Percentiles rank a stretch among this genome's conserved stretches.
These are phyloP conservation scores for Hanseniaspora jakobsenii DNA, from an alignment of 805 yeast species.

Conservation along the genomic window DNA sequence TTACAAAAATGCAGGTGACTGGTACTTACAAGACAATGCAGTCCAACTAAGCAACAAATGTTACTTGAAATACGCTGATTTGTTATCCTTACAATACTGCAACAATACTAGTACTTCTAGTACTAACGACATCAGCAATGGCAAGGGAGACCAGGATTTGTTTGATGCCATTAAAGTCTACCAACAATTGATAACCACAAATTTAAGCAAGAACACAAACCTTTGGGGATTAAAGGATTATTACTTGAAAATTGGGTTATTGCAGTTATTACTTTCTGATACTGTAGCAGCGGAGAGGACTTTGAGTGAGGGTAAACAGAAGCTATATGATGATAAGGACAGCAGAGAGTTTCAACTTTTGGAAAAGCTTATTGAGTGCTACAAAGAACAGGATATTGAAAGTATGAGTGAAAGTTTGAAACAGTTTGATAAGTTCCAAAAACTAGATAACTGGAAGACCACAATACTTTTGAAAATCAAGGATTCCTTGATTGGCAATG, in stretches of 20 bases:
- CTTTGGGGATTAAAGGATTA: constrained; percentile 92
- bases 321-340: constrained; percentile 42
- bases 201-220: constrained; percentile 59
- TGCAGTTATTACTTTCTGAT: constrained; percentile 76
- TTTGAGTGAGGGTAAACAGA: constrained; percentile 41
- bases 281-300: constrained; percentile 73
- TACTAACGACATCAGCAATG: too few species aligned
- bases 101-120: too few species aligned
- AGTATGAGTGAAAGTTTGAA: constrained; percentile 58
- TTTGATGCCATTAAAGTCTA: constrained; percentile 63
- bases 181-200: constrained; percentile 65
- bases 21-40: constrained; percentile 89
- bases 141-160: constrained; percentile 44
- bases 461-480: constrained; percentile 72
- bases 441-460: constrained; percentile 85
- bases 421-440: constrained; percentile 76
- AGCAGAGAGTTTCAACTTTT: constrained; percentile 67
- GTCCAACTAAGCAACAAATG: constrained; percentile 83
- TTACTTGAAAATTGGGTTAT: constrained; percentile 69
- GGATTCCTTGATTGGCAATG: constrained; percentile 55
- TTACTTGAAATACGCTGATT: constrained; percentile 77
- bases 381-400: constrained; percentile 69
- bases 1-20: constrained; percentile 90
- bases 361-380: constrained; percentile 56
- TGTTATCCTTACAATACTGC: constrained; percentile 44